phyloP scores from a whole-genome alignment of 208 protist genomes.

The Trichomonas vaginalis region DNA sequence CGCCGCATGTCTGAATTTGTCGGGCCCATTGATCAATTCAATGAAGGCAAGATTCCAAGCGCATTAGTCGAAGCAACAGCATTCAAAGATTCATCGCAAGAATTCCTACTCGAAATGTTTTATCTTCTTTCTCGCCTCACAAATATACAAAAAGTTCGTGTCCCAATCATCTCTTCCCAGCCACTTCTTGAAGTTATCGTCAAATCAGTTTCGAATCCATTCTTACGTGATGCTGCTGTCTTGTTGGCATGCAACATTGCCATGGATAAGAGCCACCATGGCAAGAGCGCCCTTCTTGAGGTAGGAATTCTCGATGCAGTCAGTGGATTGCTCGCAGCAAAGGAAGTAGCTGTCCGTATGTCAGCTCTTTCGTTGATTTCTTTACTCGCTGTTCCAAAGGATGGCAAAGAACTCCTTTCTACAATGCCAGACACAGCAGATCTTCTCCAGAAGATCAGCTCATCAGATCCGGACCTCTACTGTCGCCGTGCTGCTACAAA shows the following conservation, averaged over 20 bases:
- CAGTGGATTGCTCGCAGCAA: not conserved
- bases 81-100: not conserved
- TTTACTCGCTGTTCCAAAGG: not conserved
- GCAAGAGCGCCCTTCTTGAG: not conserved
- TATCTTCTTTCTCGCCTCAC: not conserved
- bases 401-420: not conserved
- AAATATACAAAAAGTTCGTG: constrained; percentile 1
- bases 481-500: not conserved
- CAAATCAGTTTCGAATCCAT: not conserved
- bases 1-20: not conserved
- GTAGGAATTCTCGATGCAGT: not conserved
- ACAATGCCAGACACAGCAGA: not conserved
- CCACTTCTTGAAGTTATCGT: not conserved
- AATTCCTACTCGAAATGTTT: not conserved
- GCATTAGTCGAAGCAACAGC: not conserved
- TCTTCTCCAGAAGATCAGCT: not conserved
- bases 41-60: not conserved
- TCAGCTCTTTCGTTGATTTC: not conserved
- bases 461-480: not conserved
- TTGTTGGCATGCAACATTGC: not conserved
- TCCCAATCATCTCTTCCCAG: not conserved
- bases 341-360: not conserved
- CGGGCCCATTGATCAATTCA: not conserved
- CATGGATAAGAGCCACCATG: not conserved
- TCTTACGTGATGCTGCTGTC: not conserved